Evolutionary conservation across 768 basidiomycete species (phyloP).

Genomic region (Cyclocybe aegerita): DNA sequence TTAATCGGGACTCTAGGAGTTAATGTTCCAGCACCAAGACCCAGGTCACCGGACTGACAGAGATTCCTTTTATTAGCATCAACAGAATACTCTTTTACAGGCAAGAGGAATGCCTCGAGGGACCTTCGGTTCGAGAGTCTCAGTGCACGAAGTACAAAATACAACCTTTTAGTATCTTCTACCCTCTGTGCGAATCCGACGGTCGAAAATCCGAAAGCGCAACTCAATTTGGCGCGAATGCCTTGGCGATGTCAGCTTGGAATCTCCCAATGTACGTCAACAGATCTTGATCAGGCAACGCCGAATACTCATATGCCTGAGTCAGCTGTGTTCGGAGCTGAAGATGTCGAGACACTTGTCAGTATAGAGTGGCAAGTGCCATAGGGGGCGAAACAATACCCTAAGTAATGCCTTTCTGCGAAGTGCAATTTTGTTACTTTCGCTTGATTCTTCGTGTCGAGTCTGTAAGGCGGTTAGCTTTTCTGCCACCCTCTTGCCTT

Average conservation of each 20-base stretch:
- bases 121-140: too few species aligned
- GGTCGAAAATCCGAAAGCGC: too few species aligned
- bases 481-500: constrained; percentile 61
- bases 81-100: too few species aligned
- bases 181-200: too few species aligned
- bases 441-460: constrained; percentile 58
- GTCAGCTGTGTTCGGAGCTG: constrained; percentile 74
- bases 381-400: constrained; percentile 36
- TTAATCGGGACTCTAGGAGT: too few species aligned
- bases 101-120: too few species aligned
- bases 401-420: constrained; percentile 67
- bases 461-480: constrained; percentile 58
- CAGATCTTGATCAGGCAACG: constrained; percentile 71
- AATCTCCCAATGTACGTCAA: constrained; percentile 63
- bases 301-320: constrained; percentile 72
- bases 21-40: too few species aligned
- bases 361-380: background rate
- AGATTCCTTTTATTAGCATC: too few species aligned
- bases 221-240: constrained; percentile 31
- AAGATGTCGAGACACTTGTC: background rate
- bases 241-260: constrained; percentile 67
- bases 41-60: too few species aligned
- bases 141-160: too few species aligned
- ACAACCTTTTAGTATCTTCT: too few species aligned
- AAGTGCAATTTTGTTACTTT: constrained; percentile 54